Evolutionary conservation across 1,284 basidiomycete species (phyloP).

Genomic region (Cutaneotrichosporon dermatis): DNA sequence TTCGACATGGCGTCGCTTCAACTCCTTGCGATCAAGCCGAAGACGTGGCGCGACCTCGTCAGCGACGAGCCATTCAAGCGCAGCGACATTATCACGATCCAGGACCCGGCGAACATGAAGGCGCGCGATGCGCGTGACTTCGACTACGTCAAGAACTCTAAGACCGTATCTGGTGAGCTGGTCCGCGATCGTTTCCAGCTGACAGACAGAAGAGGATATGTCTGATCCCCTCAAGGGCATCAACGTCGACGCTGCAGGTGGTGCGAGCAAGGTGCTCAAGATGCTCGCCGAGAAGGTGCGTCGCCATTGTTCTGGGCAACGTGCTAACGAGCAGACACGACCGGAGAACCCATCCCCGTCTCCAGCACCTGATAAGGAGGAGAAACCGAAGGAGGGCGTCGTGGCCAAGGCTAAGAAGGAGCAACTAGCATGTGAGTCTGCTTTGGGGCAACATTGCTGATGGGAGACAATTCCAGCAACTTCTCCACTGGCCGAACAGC

Average conservation of each 20-base stretch:
- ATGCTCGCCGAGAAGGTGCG: constrained; percentile 49
- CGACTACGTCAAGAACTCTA: constrained; percentile 49
- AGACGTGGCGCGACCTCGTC: constrained; percentile 71
- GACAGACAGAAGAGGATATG: constrained; percentile 35
- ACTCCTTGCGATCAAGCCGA: constrained; percentile 65
- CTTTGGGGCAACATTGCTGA: not conserved
- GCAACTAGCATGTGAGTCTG: constrained; percentile 37
- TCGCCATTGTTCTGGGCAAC: not conserved
- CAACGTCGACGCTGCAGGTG: constrained; percentile 50
- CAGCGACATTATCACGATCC: constrained; percentile 84
- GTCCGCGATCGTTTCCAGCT: not conserved
- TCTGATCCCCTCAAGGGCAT: constrained; percentile 48
- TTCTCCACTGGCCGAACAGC: constrained; percentile 86
- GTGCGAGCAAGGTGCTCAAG: constrained; percentile 49
- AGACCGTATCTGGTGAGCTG: constrained; percentile 41
- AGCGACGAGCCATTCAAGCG: constrained; percentile 81
- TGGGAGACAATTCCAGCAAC: constrained; percentile 78
- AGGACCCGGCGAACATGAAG: constrained; percentile 53
- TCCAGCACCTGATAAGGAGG: constrained; percentile 2
- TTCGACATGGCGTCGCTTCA: constrained; percentile 53
- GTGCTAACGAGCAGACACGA: constrained; percentile 23
- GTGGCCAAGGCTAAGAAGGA: constrained; percentile 41
- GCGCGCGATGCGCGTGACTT: constrained; percentile 47
- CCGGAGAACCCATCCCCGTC: constrained; percentile 27
- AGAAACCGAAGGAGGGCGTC: constrained; percentile 42